These are phyloP conservation scores for Glycine latifolia DNA, from an alignment of 306 rosid genomes.

Conservation along the genomic window DNA sequence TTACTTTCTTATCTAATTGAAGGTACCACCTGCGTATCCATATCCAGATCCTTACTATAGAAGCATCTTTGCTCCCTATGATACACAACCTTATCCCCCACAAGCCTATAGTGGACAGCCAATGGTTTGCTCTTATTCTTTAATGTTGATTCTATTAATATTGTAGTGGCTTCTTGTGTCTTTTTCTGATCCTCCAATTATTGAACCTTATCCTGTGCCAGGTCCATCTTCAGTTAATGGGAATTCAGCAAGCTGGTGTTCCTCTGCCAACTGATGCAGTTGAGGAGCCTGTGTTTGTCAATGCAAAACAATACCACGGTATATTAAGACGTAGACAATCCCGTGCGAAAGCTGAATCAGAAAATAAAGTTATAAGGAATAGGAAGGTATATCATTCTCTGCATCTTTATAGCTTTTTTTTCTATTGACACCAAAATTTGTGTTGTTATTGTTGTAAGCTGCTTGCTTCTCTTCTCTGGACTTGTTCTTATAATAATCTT, in stretches of 20 bases:
- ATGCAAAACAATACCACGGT: slow-evolving; percentile 97
- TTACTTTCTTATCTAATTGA: too few species aligned
- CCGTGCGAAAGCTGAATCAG: slow-evolving; percentile 97
- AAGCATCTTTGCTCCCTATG: slow-evolving; percentile 91
- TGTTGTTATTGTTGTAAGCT: background rate
- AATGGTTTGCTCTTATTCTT: slow-evolving; percentile 59
- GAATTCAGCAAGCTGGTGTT: slow-evolving; percentile 94
- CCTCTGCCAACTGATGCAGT: slow-evolving; percentile 93
- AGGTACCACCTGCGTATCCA: too few species aligned
- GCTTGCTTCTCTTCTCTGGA: too few species aligned
- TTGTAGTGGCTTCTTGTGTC: slow-evolving; percentile 11
- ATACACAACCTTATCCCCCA: slow-evolving; percentile 75
- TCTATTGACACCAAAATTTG: background rate
- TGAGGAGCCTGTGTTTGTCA: slow-evolving; percentile 95
- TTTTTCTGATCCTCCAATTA: slow-evolving; percentile 2
- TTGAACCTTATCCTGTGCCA: slow-evolving; percentile 9
- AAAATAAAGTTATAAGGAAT: slow-evolving; percentile 70
- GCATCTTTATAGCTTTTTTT: background rate
- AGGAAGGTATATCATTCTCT: slow-evolving; percentile 63
- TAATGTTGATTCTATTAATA: background rate
- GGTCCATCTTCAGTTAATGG: too few species aligned
- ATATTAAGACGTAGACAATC: slow-evolving; percentile 91
- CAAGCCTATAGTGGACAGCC: slow-evolving; percentile 84
- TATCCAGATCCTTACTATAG: slow-evolving; percentile 61
- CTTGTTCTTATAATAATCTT: too few species aligned